A percentile compares a stretch with the other conserved stretches of the same genome.
phyloP scores from a whole-genome alignment of 345 rosid species.

The Syzygium grande region DNA sequence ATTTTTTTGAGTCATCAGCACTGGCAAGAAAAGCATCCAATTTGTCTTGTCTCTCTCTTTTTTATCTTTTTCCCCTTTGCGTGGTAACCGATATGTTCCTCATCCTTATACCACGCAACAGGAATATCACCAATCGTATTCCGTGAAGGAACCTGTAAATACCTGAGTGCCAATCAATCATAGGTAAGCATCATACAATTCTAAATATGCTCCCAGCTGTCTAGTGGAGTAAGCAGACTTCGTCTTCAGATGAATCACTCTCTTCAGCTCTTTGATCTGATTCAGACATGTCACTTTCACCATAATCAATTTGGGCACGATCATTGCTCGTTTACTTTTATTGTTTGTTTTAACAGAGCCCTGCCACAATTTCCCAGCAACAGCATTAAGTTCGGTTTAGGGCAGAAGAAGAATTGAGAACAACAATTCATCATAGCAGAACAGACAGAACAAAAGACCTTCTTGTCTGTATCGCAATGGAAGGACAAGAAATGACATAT shows the following conservation, averaged over 20 bases:
- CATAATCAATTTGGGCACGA: conserved; percentile 17
- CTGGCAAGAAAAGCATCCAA: conserved; percentile 78
- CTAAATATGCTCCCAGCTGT: background rate
- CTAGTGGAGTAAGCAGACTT: conserved; percentile 25
- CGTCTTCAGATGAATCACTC: conserved; percentile 92
- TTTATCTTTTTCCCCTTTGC: conserved; percentile 69
- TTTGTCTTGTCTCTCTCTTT: conserved; percentile 67
- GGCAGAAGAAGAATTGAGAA: too few species aligned
- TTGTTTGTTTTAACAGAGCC: conserved; percentile 7
- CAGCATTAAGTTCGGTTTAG: background rate
- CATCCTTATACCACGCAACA: conserved; percentile 77
- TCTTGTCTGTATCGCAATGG: background rate
- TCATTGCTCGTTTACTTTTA: conserved; percentile 8
- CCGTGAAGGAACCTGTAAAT: conserved; percentile 60
- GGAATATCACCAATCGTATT: conserved; percentile 95
- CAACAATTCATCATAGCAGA: background rate
- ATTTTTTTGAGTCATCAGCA: conserved; percentile 69
- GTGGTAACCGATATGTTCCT: conserved; percentile 89
- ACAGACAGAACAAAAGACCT: background rate
- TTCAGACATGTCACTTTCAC: conserved; percentile 35
- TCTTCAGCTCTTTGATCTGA: conserved; percentile 52
- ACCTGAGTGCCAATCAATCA: background rate
- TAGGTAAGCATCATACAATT: background rate
- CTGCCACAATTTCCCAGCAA: background rate
- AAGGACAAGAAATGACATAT: background rate